Base-by-base conservation (phyloP, 768 basidiomycete genomes). In the Phaeolepiota aurea region DNA sequence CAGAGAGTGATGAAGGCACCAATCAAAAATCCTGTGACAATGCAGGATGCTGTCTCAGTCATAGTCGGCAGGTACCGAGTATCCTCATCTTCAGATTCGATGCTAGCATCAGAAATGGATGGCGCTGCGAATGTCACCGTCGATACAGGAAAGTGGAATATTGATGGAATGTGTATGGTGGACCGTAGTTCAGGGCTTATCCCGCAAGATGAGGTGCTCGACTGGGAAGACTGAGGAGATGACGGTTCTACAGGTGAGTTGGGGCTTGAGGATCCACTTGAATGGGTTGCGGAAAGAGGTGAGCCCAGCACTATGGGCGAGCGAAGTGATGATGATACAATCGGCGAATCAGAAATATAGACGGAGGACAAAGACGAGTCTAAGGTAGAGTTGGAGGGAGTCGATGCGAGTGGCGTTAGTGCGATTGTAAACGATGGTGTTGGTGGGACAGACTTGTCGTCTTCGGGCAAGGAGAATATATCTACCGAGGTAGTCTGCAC, bases 11-110 rank as follows among this genome's bases (percentile, higher is more conserved):
- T 47, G 41, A 62, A 56, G 5, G 62, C 59, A 15, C 62, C 62
- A 31, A 62, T 52, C 37, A 83, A 60, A 49, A 83, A 75, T 25
- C 80, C 81, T 15, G 79, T 63, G 18, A 66, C 61, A 13, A 67
- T 44, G 42, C 59, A 63, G 9, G 63, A 63, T 3, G 66, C 61
- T 3, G 60, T 63, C 31, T 67, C 65, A 3, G 51, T 47, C 14
- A 61, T 49, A 15, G 44, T 49, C 4, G 51, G 45, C 14, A 57
- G 41, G 34, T 38, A 32, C 3, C 40, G 32, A 2, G 37, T 36
- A 25, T 44, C 39, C 5, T 48, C 48, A 5, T 46, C 47, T 20
- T 47, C 45, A 11, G 39, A 20, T 9, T 35, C 3, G 5, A 52
- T 42, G 31, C 51, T 37, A 11, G 47, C 38, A 28, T 19, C 33